Percentiles rank a stretch among this genome's conserved stretches.
These are phyloP conservation scores for Apiotrichum sp. DNA, from an alignment of 1,284 basidiomycete species.

Conservation along the genomic window DNA sequence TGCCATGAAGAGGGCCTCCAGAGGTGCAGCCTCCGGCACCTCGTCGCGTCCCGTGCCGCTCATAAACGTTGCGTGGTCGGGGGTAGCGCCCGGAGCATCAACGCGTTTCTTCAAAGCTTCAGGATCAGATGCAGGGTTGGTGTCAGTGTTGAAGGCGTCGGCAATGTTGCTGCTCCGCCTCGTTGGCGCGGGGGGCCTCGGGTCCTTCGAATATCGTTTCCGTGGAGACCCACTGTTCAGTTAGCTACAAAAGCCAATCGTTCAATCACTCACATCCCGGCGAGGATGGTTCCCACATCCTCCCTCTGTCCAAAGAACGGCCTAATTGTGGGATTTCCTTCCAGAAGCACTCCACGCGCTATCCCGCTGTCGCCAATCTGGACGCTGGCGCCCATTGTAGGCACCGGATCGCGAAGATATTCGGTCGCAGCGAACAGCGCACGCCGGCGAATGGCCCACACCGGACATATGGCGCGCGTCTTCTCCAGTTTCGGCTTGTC, in stretches of 20 bases:
- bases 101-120: background rate
- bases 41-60: background rate
- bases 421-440: conserved; percentile 27
- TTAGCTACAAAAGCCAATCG: background rate
- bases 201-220: background rate
- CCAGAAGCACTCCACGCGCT: conserved; percentile 39
- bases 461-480: conserved; percentile 22
- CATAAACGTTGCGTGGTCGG: background rate
- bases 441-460: conserved; percentile 36
- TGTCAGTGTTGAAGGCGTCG: background rate
- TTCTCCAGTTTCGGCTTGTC: conserved; percentile 16
- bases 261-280: conserved; percentile 26
- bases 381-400: conserved; percentile 34
- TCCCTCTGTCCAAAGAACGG: conserved; percentile 30
- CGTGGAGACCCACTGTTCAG: background rate
- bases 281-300: conserved; percentile 30
- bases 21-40: conserved; percentile 17
- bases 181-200: background rate
- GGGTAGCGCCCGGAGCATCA: background rate
- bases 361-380: conserved; percentile 33
- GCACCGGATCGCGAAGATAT: conserved; percentile 31
- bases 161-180: background rate
- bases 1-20: conserved; percentile 35
- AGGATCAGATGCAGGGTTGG: background rate
- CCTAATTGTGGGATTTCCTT: conserved; percentile 25